These are phyloP conservation scores for Puya raimondii DNA, from an alignment of 176 grass and related monocot genomes.

Conservation along the genomic window DNA sequence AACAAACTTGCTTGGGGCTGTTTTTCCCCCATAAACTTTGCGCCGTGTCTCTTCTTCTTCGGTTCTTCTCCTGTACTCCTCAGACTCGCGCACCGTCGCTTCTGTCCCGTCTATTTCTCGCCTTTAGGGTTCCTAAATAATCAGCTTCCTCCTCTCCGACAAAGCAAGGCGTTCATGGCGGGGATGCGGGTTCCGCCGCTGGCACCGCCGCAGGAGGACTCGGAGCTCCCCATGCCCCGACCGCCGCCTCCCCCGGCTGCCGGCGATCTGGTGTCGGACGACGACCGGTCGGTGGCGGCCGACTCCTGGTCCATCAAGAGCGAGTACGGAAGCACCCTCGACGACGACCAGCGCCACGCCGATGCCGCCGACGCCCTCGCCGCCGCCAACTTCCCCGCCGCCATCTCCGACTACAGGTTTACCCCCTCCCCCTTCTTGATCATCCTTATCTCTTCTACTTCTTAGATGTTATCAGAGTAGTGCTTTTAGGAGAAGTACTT, in stretches of 20 bases:
- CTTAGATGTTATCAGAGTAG: too few species aligned
- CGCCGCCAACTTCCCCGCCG: slow-evolving; percentile 56
- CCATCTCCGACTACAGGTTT: slow-evolving; percentile 84
- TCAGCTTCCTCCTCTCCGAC: neutral
- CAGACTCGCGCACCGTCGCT: too few species aligned
- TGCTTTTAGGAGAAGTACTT: too few species aligned
- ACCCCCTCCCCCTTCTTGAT: neutral
- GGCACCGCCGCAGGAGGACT: slow-evolving; percentile 25
- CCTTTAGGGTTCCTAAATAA: too few species aligned
- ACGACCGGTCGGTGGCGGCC: slow-evolving; percentile 87
- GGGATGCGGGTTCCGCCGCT: slow-evolving; percentile 36
- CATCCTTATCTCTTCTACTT: too few species aligned
- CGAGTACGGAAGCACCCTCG: slow-evolving; percentile 92
- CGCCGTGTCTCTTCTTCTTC: too few species aligned
- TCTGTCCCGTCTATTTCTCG: too few species aligned
- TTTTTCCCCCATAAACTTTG: too few species aligned
- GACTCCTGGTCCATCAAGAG: slow-evolving; percentile 97
- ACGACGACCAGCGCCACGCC: slow-evolving; percentile 92
- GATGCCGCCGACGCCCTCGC: slow-evolving; percentile 64
- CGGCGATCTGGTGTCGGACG: slow-evolving; percentile 65
- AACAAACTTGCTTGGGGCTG: too few species aligned
- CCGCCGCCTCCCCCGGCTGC: slow-evolving; percentile 26
- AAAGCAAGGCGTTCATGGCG: slow-evolving; percentile 26
- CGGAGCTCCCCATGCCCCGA: slow-evolving; percentile 25
- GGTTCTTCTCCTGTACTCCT: too few species aligned